A percentile compares a stretch with the other conserved stretches of the same genome.
These are phyloP conservation scores for Sicyos edulis DNA, from an alignment of 306 rosid genomes.

Conservation along the genomic window DNA sequence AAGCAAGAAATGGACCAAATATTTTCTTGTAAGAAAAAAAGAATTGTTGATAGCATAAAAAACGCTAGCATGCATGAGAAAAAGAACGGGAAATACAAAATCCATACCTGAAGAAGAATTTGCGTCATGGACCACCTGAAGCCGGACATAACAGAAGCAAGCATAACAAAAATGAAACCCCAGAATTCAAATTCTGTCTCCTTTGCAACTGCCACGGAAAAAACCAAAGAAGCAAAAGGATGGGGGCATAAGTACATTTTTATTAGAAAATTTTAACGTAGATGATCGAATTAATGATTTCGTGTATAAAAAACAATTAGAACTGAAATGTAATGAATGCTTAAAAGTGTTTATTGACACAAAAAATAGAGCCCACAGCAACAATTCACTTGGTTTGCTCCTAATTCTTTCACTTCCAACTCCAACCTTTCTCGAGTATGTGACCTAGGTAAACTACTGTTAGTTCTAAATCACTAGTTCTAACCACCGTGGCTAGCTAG, in stretches of 20 bases:
- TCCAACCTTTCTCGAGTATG: constrained; percentile 1
- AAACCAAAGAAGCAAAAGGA: constrained; percentile 10
- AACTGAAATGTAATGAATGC: background rate
- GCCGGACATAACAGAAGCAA: constrained; percentile 98
- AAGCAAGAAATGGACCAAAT: constrained; percentile 22
- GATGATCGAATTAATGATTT: background rate
- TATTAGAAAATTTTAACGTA: background rate
- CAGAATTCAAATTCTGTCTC: constrained; percentile 80
- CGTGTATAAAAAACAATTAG: background rate
- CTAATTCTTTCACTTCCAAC: constrained; percentile 4
- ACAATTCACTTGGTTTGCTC: background rate
- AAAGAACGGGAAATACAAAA: constrained; percentile 15
- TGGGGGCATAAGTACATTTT: constrained; percentile 17
- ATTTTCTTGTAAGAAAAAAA: background rate
- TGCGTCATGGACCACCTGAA: constrained; percentile 99
- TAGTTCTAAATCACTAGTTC: constrained; percentile 1
- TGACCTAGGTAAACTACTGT: background rate
- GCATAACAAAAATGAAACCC: constrained; percentile 93
- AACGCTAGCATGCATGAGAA: background rate
- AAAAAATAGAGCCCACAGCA: background rate
- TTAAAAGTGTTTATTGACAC: background rate
- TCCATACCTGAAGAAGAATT: constrained; percentile 82
- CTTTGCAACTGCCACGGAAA: constrained; percentile 56
- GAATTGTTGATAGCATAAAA: background rate
- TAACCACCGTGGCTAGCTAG: background rate